A percentile compares a stretch with the other conserved stretches of the same genome.
phyloP scores from a whole-genome alignment of 2,329 filamentous ascomycete species.

The Epicoccum sorghinum region DNA sequence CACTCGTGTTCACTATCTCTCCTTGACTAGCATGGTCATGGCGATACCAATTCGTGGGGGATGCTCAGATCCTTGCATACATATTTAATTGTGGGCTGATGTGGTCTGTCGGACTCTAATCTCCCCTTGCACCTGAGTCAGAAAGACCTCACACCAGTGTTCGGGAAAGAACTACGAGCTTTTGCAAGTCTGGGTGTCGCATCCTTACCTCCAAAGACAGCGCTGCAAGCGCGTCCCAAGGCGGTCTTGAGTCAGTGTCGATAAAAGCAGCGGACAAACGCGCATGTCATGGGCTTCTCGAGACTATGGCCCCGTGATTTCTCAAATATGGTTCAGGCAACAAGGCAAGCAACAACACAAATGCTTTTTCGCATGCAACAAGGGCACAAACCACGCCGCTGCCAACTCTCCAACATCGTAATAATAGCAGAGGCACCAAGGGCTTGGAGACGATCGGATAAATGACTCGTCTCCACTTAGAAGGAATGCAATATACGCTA shows the following conservation, averaged over 20 bases:
- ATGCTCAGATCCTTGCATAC: too few relatives aligned
- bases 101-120: conserved; percentile 9
- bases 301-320: neutral
- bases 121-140: conserved; percentile 6
- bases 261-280: conserved; percentile 3
- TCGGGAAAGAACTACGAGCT: neutral
- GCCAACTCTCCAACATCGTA: conserved; percentile 1
- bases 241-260: conserved; percentile 5
- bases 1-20: too few relatives aligned
- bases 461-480: conserved; percentile 13
- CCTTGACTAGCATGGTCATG: too few relatives aligned
- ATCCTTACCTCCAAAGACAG: conserved; percentile 9
- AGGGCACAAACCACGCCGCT: conserved; percentile 5
- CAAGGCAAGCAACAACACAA: neutral
- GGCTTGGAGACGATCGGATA: conserved; percentile 16
- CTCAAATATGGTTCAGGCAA: too few relatives aligned
- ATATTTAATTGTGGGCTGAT: conserved; percentile 1
- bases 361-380: neutral
- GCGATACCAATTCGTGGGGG: too few relatives aligned
- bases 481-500: conserved; percentile 4
- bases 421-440: conserved; percentile 8
- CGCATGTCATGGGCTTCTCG: neutral
- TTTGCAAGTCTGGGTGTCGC: neutral
- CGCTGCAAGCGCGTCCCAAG: neutral
- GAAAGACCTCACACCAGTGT: neutral